These are phyloP conservation scores for Lantana camara DNA, from an alignment of 257 asterid species.

Conservation along the genomic window DNA sequence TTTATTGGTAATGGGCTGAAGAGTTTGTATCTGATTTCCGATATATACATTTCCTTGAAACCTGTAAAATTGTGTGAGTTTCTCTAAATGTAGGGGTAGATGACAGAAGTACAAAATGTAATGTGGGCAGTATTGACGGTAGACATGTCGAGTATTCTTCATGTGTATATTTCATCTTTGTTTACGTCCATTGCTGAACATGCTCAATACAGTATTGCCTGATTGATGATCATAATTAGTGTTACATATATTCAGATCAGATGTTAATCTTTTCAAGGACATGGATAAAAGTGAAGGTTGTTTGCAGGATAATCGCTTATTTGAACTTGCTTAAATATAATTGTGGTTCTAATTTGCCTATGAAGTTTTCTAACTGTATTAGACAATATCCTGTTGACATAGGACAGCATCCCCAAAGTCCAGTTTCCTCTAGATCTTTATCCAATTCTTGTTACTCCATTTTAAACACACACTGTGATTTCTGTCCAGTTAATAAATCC, in stretches of 20 bases:
- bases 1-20: neutral
- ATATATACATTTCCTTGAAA: neutral
- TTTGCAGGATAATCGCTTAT: neutral
- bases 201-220: neutral
- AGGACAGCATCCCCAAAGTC: neutral
- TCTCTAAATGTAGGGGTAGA: neutral
- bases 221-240: slow-evolving; percentile 7
- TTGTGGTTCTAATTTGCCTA: neutral
- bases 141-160: neutral
- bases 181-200: slow-evolving; percentile 3
- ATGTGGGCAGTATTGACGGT: neutral
- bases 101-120: neutral
- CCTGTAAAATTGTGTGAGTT: neutral
- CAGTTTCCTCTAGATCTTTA: slow-evolving; percentile 4
- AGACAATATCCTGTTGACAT: neutral
- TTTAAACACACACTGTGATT: neutral
- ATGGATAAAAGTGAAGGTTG: neutral
- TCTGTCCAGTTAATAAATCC: neutral
- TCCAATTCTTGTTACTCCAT: neutral
- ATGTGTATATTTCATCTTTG: neutral
- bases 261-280: neutral
- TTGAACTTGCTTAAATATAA: neutral
- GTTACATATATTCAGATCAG: slow-evolving; percentile 2
- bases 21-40: neutral
- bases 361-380: neutral